These are phyloP conservation scores for Pichia sp. DNA, from an alignment of 1,139 yeast genomes.

Conservation along the genomic window DNA sequence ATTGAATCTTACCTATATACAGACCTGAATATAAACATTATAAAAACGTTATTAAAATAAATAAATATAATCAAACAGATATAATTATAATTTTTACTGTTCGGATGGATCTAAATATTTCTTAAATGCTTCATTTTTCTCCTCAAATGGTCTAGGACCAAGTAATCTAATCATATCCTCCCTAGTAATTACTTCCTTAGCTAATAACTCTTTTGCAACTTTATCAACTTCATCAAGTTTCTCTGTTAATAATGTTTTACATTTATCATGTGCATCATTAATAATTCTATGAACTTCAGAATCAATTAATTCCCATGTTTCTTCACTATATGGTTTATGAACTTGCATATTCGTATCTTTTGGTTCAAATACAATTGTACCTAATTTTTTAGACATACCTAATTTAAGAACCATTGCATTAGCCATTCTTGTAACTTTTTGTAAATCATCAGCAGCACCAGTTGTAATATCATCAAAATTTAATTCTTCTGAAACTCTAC, in stretches of 20 bases:
- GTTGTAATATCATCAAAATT: slow-evolving; percentile 74
- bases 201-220: slow-evolving; percentile 62
- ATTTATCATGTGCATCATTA: slow-evolving; percentile 45
- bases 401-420: slow-evolving; percentile 69
- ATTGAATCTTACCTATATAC: too few species aligned
- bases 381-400: slow-evolving; percentile 71
- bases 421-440: slow-evolving; percentile 72
- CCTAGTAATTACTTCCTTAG: slow-evolving; percentile 70
- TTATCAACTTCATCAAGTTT: slow-evolving; percentile 57
- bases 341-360: slow-evolving; percentile 24
- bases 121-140: slow-evolving; percentile 75
- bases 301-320: slow-evolving; percentile 61
- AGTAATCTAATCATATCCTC: slow-evolving; percentile 71
- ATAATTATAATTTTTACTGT: too few species aligned
- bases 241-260: slow-evolving; percentile 49
- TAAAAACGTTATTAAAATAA: too few species aligned
- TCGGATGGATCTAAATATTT: slow-evolving; percentile 46
- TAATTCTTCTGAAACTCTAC: slow-evolving; percentile 72
- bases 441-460: slow-evolving; percentile 79
- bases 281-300: slow-evolving; percentile 59
- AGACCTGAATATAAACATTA: too few species aligned
- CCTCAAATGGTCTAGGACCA: slow-evolving; percentile 74
- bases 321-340: slow-evolving; percentile 56
- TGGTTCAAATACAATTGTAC: slow-evolving; percentile 31
- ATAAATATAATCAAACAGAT: too few species aligned